Conservation (phyloP, 2,329 filamentous ascomycete species). For the Microdochium trichocladiopsis region DNA sequence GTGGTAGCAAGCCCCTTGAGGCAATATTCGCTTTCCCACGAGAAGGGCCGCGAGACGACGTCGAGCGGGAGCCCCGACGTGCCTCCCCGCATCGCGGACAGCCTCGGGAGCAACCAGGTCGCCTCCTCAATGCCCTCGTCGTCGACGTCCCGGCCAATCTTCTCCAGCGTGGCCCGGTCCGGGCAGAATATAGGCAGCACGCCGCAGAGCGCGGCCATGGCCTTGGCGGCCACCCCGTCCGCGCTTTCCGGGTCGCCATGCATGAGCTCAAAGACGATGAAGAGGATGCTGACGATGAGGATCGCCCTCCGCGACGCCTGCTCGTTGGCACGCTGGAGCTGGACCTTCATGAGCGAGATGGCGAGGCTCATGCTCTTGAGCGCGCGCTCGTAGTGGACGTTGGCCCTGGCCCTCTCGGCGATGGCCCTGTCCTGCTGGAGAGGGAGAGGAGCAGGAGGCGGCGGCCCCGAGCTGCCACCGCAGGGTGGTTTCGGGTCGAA, state of each 20-base stretch:
- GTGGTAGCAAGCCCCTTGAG: background rate
- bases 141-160: slow-evolving; percentile 4
- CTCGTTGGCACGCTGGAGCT: slow-evolving; percentile 4
- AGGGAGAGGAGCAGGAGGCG: too few species aligned
- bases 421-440: slow-evolving; percentile 4
- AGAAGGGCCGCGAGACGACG: background rate
- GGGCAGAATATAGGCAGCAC: slow-evolving; percentile 1
- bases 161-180: background rate
- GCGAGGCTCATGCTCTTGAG: slow-evolving; percentile 6
- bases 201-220: slow-evolving; percentile 6
- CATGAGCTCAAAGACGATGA: slow-evolving; percentile 10
- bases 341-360: slow-evolving; percentile 7
- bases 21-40: background rate
- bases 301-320: slow-evolving; percentile 5
- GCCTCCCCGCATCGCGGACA: background rate
- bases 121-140: slow-evolving; percentile 11
- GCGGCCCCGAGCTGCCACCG: too few species aligned
- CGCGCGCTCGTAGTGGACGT: slow-evolving; percentile 6
- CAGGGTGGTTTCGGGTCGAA: slow-evolving; percentile 6
- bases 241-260: slow-evolving; percentile 8
- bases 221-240: slow-evolving; percentile 6
- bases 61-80: background rate
- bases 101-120: slow-evolving; percentile 8
- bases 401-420: slow-evolving; percentile 1
- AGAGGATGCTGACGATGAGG: slow-evolving; percentile 9